A percentile compares a stretch with the other conserved stretches of the same genome.
These are phyloP conservation scores for Blechomonas ayalai DNA, from an alignment of 208 protist species.

Conservation along the genomic window DNA sequence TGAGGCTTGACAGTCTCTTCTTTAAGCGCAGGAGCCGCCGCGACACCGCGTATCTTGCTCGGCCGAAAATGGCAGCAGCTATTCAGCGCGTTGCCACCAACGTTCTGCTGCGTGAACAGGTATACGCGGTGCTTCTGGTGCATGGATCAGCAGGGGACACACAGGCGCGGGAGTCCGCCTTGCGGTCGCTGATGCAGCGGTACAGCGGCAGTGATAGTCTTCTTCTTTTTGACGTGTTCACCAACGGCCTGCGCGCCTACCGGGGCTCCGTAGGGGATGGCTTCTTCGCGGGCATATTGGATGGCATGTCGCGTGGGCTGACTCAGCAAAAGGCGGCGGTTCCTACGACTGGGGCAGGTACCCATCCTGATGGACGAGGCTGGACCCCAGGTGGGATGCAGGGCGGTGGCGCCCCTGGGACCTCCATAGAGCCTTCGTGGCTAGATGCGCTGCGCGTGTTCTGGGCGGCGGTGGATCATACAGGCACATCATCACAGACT, in stretches of 20 bases:
- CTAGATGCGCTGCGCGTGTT: slow-evolving; percentile 43
- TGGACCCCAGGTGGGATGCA: too few species aligned
- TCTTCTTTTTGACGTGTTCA: slow-evolving; percentile 10
- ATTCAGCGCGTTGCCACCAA: not conserved
- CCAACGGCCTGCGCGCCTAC: slow-evolving; percentile 5
- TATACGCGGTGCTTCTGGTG: slow-evolving; percentile 3
- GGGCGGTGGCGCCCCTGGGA: not conserved
- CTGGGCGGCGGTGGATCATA: slow-evolving; percentile 74
- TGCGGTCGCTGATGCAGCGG: slow-evolving; percentile 2
- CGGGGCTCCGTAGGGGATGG: not conserved
- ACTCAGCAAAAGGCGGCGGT: too few species aligned
- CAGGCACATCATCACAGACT: slow-evolving; percentile 1
- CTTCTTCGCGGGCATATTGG: slow-evolving; percentile 8
- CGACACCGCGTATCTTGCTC: too few species aligned
- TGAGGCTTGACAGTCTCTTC: slow-evolving; percentile 21
- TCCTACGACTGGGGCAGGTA: too few species aligned
- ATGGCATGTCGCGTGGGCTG: not conserved
- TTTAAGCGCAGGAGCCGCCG: not conserved
- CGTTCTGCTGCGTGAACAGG: slow-evolving; percentile 3
- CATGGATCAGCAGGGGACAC: slow-evolving; percentile 2
- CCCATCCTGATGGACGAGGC: too few species aligned
- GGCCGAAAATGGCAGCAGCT: too few species aligned
- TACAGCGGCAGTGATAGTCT: slow-evolving; percentile 13
- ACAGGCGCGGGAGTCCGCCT: slow-evolving; percentile 1
- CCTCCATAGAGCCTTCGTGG: slow-evolving; percentile 21